Percentiles rank a stretch among this genome's conserved stretches.
These are phyloP conservation scores for Neurospora sp. DNA, from an alignment of 495 filamentous ascomycete genomes.

Conservation along the genomic window DNA sequence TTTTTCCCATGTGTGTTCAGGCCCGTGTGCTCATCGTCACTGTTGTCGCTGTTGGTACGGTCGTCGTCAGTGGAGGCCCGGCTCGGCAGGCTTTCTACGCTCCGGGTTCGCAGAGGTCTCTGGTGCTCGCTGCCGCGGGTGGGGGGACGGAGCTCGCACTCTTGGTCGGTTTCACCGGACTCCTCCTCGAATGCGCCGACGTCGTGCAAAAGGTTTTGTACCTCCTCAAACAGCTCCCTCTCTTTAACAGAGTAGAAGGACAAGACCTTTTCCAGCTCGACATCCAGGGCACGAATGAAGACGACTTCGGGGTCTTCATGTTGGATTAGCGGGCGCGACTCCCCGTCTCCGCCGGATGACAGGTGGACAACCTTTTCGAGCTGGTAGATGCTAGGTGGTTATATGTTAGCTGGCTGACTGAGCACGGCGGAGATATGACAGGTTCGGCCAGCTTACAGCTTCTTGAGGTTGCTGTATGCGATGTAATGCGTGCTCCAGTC, in stretches of 20 bases:
- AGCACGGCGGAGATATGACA: not conserved
- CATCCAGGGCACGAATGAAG: slow-evolving; percentile 72
- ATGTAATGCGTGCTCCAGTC: slow-evolving; percentile 99
- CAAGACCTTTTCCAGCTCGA: slow-evolving; percentile 86
- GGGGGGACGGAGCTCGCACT: slow-evolving; percentile 25
- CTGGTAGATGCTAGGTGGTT: slow-evolving; percentile 66
- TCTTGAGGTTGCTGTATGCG: slow-evolving; percentile 96
- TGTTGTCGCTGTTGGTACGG: slow-evolving; percentile 51
- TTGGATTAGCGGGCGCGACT: slow-evolving; percentile 74
- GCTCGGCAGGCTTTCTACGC: slow-evolving; percentile 27
- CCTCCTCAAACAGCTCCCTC: slow-evolving; percentile 68
- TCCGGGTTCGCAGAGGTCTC: slow-evolving; percentile 11
- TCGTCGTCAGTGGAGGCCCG: slow-evolving; percentile 37
- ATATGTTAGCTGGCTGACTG: not conserved
- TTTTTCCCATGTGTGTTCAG: slow-evolving; percentile 34
- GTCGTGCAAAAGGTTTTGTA: slow-evolving; percentile 66
- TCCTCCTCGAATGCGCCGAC: slow-evolving; percentile 60
- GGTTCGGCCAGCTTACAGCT: slow-evolving; percentile 54
- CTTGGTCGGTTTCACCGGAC: slow-evolving; percentile 45
- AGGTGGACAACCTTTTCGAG: slow-evolving; percentile 72
- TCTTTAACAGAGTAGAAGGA: slow-evolving; percentile 86
- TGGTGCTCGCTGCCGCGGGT: slow-evolving; percentile 14
- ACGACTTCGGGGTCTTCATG: slow-evolving; percentile 61
- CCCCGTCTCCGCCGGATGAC: slow-evolving; percentile 50
- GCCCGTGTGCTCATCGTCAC: slow-evolving; percentile 50